Evolutionary conservation across 345 rosid species (phyloP), one percentile per base, ranked within the genome.

Genomic region (Populus tremula): DNA sequence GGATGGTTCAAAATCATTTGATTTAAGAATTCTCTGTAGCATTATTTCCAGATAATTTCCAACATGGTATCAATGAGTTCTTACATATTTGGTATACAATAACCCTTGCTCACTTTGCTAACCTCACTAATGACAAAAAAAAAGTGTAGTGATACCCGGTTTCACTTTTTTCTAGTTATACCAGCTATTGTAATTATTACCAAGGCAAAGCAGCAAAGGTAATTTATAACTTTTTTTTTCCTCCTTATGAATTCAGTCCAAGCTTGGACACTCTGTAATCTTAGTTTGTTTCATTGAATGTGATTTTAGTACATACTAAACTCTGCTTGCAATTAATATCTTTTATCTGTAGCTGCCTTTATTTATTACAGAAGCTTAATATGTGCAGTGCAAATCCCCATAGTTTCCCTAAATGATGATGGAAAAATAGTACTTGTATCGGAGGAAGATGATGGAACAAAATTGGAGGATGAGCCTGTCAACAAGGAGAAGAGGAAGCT

Each of bases 401-500:
- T 84, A 39, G 98, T 95, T 71, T 87, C 97, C 61, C 74, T 95
- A 76, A 92, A 84, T 74, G 93, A 91, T 72, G 93, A 92, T 68
- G 99, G 99, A 29, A 93, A 88, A 84, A 78, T 92, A 76, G 89
- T 89, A 71, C 62, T 88, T 66, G 16, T 88, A 43, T 80, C 85
- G 4, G 85, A 83, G 75, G 96, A 86, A 63, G 80, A 78, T 43
- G 81, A 78, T 47, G 90, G 81, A 78, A 89, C 83, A 54, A 85
- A 88, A 54, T 50, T 68, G 23, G 82, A 83, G 72, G 85, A 85
- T 78, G 87, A 92, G 78, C 88, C 90, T 56, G 87, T 93, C 50
- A 89, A 90, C 78, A 90, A 86, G 82, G 96, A 84, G 83, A 92
- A 81, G 89, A 90, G 98, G 83, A 92, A 91, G 76, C 91, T 93